Evolutionary conservation across 2,329 filamentous ascomycete genomes (phyloP).

Genomic region (Aspergillus cejpii): DNA sequence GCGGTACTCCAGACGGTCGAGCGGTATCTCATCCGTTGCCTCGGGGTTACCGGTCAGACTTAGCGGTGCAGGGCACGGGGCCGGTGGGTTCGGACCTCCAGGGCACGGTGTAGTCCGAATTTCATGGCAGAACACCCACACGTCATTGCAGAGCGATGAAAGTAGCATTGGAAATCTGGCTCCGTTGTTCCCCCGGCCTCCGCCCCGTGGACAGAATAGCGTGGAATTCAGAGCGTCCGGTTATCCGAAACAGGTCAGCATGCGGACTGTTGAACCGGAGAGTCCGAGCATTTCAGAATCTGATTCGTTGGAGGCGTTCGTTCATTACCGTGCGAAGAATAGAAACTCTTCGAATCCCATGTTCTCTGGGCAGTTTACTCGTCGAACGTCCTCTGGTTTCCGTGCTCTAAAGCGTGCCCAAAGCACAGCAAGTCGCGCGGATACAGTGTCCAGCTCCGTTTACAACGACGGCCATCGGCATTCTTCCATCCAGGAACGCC

Average conservation of each 20-base stretch:
- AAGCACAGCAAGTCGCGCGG: conserved; percentile 32
- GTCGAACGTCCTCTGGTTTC: conserved; percentile 28
- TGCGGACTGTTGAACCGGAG: conserved; percentile 28
- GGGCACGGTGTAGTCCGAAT: conserved; percentile 30
- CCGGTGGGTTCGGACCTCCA: conserved; percentile 35
- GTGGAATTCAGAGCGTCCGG: conserved; percentile 11
- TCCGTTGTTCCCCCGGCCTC: conserved; percentile 34
- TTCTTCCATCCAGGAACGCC: conserved; percentile 26
- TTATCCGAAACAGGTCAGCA: conserved; percentile 26
- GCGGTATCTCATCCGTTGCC: conserved; percentile 33
- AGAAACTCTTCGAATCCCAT: conserved; percentile 36
- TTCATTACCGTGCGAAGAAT: conserved; percentile 34
- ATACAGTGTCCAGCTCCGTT: conserved; percentile 30
- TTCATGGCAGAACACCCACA: conserved; percentile 36
- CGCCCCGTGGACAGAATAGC: conserved; percentile 23
- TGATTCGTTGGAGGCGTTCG: conserved; percentile 36
- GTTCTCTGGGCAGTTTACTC: conserved; percentile 32
- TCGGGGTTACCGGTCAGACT: conserved; percentile 36
- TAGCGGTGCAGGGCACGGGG: conserved; percentile 40
- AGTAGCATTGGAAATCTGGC: conserved; percentile 31
- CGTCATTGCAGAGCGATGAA: conserved; percentile 33
- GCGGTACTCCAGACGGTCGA: conserved; percentile 34
- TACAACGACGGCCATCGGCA: conserved; percentile 29
- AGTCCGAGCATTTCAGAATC: conserved; percentile 30
- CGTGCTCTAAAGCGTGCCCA: conserved; percentile 33